These are phyloP conservation scores for Hypoxylon sp. DNA, from an alignment of 2,329 filamentous ascomycete species.

Conservation along the genomic window DNA sequence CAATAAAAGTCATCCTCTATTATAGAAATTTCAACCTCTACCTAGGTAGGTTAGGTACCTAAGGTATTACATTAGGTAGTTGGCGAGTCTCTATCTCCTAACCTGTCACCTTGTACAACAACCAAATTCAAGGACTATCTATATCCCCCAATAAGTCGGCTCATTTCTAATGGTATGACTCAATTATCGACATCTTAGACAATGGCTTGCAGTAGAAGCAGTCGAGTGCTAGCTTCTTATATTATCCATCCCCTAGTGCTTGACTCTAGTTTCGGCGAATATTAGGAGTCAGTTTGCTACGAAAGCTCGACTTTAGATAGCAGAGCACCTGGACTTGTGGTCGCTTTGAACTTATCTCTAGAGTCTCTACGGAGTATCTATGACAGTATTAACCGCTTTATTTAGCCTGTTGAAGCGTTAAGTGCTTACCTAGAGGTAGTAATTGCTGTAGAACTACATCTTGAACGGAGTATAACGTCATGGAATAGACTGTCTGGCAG, in stretches of 20 bases:
- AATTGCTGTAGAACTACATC: too few species aligned
- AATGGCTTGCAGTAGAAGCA: background rate
- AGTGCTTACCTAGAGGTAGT: too few species aligned
- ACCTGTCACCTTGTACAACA: background rate
- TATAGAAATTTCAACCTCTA: background rate
- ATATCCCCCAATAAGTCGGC: background rate
- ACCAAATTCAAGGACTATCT: background rate
- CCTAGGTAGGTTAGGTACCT: background rate
- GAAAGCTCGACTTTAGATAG: background rate
- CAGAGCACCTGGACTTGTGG: background rate
- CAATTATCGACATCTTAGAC: background rate
- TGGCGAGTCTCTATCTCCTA: background rate
- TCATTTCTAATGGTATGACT: background rate
- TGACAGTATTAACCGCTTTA: too few species aligned
- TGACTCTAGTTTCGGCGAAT: background rate
- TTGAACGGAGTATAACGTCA: too few species aligned
- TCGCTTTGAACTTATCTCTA: background rate
- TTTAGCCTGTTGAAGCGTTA: too few species aligned
- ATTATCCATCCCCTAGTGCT: background rate
- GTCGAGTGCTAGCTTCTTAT: background rate
- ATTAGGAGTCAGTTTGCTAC: background rate
- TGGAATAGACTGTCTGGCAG: too few species aligned
- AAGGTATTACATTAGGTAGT: background rate
- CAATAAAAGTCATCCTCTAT: background rate
- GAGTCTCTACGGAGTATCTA: background rate